Percentiles rank a stretch among this genome's conserved stretches.
phyloP scores from a whole-genome alignment of 2,329 filamentous ascomycete species.

The Biscogniauxia mediterranea region DNA sequence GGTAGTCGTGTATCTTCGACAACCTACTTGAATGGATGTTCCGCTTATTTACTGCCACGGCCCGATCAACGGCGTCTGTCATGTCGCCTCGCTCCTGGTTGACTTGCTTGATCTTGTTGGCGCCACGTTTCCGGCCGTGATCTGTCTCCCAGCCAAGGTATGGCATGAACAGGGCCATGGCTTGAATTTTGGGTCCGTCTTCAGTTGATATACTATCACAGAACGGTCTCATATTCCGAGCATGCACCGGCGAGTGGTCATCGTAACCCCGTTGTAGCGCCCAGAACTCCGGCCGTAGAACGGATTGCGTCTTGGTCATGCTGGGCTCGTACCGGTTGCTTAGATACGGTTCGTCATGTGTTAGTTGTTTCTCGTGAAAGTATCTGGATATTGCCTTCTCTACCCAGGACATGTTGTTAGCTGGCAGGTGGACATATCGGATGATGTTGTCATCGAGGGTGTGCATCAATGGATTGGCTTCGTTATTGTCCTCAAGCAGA shows the following conservation, averaged over 20 bases:
- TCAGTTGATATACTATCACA: background rate
- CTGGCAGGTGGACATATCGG: conserved; percentile 27
- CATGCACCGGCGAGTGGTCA: background rate
- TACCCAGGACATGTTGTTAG: conserved; percentile 31
- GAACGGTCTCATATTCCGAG: conserved; percentile 3
- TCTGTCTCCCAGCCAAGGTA: conserved; percentile 31
- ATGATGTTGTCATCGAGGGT: conserved; percentile 13
- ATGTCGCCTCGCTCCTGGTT: conserved; percentile 3
- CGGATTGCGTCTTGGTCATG: background rate
- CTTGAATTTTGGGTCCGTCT: background rate
- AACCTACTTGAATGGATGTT: background rate
- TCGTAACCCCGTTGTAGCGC: background rate
- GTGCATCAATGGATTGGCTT: conserved; percentile 20
- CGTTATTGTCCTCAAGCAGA: conserved; percentile 20
- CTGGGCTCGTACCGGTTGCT: background rate
- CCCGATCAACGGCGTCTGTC: conserved; percentile 1
- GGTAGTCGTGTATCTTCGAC: background rate
- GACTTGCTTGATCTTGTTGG: conserved; percentile 1
- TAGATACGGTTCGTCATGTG: background rate
- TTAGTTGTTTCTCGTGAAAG: conserved; percentile 15
- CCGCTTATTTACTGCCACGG: background rate
- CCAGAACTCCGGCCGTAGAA: conserved; percentile 2
- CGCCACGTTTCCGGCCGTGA: background rate
- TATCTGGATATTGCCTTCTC: conserved; percentile 24
- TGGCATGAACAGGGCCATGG: conserved; percentile 16